Evolutionary conservation across 208 protist species (phyloP).

Genomic region (Crithidia bombi): DNA sequence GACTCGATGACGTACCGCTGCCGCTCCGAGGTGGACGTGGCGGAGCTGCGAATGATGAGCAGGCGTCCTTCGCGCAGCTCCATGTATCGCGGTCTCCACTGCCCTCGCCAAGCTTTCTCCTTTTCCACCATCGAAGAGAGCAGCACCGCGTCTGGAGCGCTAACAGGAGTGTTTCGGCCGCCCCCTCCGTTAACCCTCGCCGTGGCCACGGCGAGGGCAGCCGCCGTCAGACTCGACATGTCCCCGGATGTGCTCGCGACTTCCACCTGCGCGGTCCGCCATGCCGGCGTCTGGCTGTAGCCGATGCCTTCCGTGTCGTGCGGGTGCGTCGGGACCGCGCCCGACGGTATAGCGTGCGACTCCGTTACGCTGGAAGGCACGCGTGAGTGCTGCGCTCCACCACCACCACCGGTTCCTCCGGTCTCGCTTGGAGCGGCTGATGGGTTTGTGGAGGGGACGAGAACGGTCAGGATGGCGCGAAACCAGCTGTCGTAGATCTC

Average conservation of each 20-base stretch:
- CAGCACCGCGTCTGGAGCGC: conserved; percentile 20
- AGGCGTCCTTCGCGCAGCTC: conserved; percentile 56
- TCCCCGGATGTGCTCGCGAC: background rate
- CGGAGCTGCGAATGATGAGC: conserved; percentile 53
- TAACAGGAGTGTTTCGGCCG: background rate
- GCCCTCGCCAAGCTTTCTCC: conserved; percentile 61
- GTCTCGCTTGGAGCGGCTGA: conserved; percentile 25
- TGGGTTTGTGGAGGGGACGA: conserved; percentile 26
- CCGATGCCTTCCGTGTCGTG: conserved; percentile 14
- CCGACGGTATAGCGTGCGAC: background rate
- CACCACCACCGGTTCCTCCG: conserved; percentile 8
- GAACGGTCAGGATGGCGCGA: conserved; percentile 35
- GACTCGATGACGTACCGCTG: conserved; percentile 56
- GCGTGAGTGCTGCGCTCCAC: conserved; percentile 18
- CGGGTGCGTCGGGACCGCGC: background rate
- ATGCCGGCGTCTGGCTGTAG: conserved; percentile 12
- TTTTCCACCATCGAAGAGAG: conserved; percentile 62
- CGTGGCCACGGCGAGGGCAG: conserved; percentile 8
- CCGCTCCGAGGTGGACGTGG: conserved; percentile 30
- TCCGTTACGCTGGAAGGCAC: conserved; percentile 24
- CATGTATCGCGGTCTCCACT: conserved; percentile 66
- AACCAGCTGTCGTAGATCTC: conserved; percentile 59
- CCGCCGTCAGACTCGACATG: conserved; percentile 15
- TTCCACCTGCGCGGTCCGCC: background rate
- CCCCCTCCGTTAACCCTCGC: background rate